A percentile compares a stretch with the other conserved stretches of the same genome.
Conservation (phyloP, 2,329 filamentous ascomycete species). For the Fusarium clavum region DNA sequence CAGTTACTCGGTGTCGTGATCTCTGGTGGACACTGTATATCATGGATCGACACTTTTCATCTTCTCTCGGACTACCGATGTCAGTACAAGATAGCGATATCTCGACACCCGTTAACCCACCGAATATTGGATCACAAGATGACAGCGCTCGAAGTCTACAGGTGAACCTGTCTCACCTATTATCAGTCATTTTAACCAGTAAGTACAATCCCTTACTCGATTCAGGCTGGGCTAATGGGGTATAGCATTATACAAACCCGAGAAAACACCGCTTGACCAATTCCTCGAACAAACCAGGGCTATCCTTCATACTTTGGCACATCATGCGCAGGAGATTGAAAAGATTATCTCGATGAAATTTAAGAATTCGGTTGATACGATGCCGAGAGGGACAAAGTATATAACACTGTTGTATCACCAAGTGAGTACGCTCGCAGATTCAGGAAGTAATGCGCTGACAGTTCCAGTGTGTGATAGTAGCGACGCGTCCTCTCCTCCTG, state of each 20-base stretch:
- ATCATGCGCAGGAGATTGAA: slow-evolving; percentile 55
- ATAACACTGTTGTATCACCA: slow-evolving; percentile 55
- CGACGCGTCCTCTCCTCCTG: slow-evolving; percentile 53
- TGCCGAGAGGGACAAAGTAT: slow-evolving; percentile 53
- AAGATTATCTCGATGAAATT: slow-evolving; percentile 51
- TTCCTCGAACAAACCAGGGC: slow-evolving; percentile 54
- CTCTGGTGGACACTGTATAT: slow-evolving; percentile 58
- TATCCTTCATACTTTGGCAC: slow-evolving; percentile 52
- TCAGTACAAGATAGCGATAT: slow-evolving; percentile 55
- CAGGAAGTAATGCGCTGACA: background rate
- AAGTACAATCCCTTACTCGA: background rate
- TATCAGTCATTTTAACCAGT: slow-evolving; percentile 53
- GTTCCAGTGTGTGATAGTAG: slow-evolving; percentile 53
- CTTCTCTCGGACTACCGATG: slow-evolving; percentile 54
- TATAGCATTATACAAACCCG: slow-evolving; percentile 52
- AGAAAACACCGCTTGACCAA: slow-evolving; percentile 48
- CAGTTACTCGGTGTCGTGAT: slow-evolving; percentile 50
- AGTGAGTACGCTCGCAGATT: slow-evolving; percentile 28
- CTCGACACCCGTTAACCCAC: slow-evolving; percentile 48
- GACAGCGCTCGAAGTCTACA: slow-evolving; percentile 51
- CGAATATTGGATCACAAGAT: slow-evolving; percentile 43
- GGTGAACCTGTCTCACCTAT: slow-evolving; percentile 51
- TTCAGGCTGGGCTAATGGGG: fast-evolving
- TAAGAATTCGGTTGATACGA: slow-evolving; percentile 50
- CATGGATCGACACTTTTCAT: slow-evolving; percentile 55